phyloP scores from a whole-genome alignment of 345 rosid genomes.

The Passiflora organensis region DNA sequence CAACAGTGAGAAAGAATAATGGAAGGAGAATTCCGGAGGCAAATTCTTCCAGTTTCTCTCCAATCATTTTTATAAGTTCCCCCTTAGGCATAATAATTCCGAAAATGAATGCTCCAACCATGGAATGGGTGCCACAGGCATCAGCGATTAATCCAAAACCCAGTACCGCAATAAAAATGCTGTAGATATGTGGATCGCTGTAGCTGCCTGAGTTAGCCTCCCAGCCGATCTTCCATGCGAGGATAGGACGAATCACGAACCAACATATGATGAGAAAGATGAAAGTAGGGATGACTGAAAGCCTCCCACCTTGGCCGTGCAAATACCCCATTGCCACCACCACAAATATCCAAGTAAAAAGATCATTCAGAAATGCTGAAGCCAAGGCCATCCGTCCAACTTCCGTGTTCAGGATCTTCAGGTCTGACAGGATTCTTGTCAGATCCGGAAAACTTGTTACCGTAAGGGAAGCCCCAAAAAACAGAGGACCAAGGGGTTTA shows the following conservation, averaged over 20 bases:
- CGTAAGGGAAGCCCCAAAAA: conserved; percentile 47
- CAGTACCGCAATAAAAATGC: conserved; percentile 8
- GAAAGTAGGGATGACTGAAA: conserved; percentile 10
- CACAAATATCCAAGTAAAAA: conserved; percentile 48
- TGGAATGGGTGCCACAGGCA: conserved; percentile 16
- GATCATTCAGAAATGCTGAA: conserved; percentile 42
- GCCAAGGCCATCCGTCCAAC: conserved; percentile 47
- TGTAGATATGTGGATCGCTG: conserved; percentile 1
- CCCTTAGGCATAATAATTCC: conserved; percentile 16
- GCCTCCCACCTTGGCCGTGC: background rate
- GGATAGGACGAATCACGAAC: conserved; percentile 34
- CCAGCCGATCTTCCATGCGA: conserved; percentile 36
- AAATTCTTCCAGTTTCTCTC: conserved; percentile 3
- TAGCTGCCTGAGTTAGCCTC: too few relatives aligned
- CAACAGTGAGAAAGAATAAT: conserved; percentile 4
- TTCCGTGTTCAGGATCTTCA: conserved; percentile 61
- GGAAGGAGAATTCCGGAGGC: conserved; percentile 13
- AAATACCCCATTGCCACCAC: conserved; percentile 13
- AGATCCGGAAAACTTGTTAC: conserved; percentile 62
- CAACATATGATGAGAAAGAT: conserved; percentile 28
- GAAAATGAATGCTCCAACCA: conserved; percentile 17
- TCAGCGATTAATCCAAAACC: conserved; percentile 11
- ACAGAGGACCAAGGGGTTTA: too few relatives aligned
- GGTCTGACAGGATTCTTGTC: conserved; percentile 47
- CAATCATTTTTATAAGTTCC: background rate